Base-by-base conservation (phyloP, 306 rosid species). In the Acacia acuminata region DNA sequence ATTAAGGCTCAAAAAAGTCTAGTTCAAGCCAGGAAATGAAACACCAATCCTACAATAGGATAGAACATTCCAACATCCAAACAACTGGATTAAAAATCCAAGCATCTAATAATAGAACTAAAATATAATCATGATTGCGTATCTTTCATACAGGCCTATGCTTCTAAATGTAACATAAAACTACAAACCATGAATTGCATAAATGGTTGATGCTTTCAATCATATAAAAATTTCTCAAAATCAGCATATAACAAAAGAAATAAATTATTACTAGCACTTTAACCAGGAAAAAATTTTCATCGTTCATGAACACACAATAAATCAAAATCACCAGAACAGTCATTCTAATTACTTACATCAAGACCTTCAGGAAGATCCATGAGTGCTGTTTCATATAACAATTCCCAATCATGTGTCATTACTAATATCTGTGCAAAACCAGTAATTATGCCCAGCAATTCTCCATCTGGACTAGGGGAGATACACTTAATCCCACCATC, bases 391-490 rank as follows among this genome's bases (percentile, higher is more conserved):
- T 94, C 99, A 5, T 88, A 88, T 83, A 94, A 77, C 90, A 96
- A 87, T 82, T 96, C 98, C 99, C 98, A 96, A 83, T 96, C 99
- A 71, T 82, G 92, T 51, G 96, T 94, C 98, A 96, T 94, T 9
- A 96, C 88, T 73, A 96, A 83, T 56, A 92, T 82, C 89, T 90
- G 94, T 48, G 89, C 92, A 34, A 87, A 84, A 34, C 97, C 94
- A 42, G 94, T 88, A 44, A 84, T 69, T 3, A 91, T 78, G 36
- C 89, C 90, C 10, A 94, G 82, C 42, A 96, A 79, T 83, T 96
- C 99, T 22, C 99, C 99, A 78, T 96, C 99, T 0, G 99, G 99
- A 40, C 99, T 94, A 30, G 94, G 97, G 11, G 98, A 86, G 22
- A 96, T 83, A 19, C 92, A 85, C 75, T 86, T 91, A 20, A 96